Base-by-base conservation (phyloP, 2,329 filamentous ascomycete genomes). In the Alternaria arbusti region DNA sequence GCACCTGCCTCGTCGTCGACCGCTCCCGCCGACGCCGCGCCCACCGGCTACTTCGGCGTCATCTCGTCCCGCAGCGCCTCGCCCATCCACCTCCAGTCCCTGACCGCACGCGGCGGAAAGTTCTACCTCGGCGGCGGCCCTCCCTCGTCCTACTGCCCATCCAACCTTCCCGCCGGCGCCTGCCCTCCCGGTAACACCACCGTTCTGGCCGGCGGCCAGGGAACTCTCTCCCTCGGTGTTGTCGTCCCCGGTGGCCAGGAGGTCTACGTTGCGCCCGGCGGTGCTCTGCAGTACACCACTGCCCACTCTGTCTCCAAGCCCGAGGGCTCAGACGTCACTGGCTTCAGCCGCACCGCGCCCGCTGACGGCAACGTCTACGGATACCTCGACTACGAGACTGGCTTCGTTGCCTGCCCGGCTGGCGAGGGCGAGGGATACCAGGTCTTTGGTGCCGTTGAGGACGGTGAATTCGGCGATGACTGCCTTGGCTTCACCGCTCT, bases 191-290 rank as follows among this genome's bases (percentile, higher is more conserved):
- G 84, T 17, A 84, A 82, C 61, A 66, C 74, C 25, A 87, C 86
- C 8, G 81, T 84, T 9, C 77, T 87, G 51, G 72, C 78, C 36
- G 79, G 82, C 28, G 78, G 80, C 47, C 57, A 75, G 28, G 43
- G 45, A 2, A 72, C 65, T 11, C 73, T 79, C 6, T 59, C 63
- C n/a, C 51, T 86, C 72, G 78, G 81, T 32, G 84, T 87, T 30
- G 73, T 83, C 28, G 89, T 90, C 5, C 88, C 89, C 6, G 89
- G 89, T 26, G 89, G 89, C 25, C 89, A 91, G 70, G 78, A 83
- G 61, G 77, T 90, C 69, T 91, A 87, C 75, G 82, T 91, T 60
- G 81, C 79, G 4, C 80, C 84, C 4, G 76, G 82, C 25, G 89
- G 89, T 6, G 80, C 83, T 10, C 75, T 91, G 60, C 81, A 82